Evolutionary conservation across 23 red algal genomes (phyloP).

Genomic region (Gracilaria caudata): DNA sequence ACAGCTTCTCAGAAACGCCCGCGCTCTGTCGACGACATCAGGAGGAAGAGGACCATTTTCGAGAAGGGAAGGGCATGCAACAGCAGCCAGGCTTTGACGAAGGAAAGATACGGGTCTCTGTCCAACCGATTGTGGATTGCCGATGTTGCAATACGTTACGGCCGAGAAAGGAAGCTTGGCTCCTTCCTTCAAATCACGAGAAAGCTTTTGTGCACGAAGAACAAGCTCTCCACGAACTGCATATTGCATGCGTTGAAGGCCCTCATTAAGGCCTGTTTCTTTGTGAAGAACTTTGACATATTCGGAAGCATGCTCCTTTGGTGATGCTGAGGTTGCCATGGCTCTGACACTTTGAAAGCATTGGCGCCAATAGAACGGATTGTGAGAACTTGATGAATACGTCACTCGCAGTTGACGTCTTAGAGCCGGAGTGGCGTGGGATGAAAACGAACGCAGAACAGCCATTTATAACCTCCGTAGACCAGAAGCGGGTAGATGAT

Average conservation of each 20-base stretch:
- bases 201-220: constrained; percentile 65
- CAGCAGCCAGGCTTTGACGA: constrained; percentile 82
- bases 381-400: not conserved
- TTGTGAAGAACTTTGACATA: constrained; percentile 56
- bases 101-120: constrained; percentile 84
- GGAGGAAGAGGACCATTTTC: constrained; percentile 50
- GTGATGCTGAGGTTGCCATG: not conserved
- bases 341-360: not conserved
- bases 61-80: constrained; percentile 73
- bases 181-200: constrained; percentile 2
- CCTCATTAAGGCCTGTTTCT: constrained; percentile 48
- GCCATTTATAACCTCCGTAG: not conserved
- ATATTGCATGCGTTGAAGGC: constrained; percentile 79
- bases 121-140: constrained; percentile 91
- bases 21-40: constrained; percentile 70
- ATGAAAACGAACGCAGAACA: not conserved
- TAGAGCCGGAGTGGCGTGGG: not conserved
- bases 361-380: not conserved
- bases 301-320: not conserved
- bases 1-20: constrained; percentile 41
- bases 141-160: constrained; percentile 89
- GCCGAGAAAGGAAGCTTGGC: constrained; percentile 67
- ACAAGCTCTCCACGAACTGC: constrained; percentile 89
- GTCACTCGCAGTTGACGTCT: not conserved
- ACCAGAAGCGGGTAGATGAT: not conserved